A percentile compares a stretch with the other conserved stretches of the same genome.
phyloP scores from a whole-genome alignment of 192 early-diverging fungal species.

The Entomortierella beljakovae region DNA sequence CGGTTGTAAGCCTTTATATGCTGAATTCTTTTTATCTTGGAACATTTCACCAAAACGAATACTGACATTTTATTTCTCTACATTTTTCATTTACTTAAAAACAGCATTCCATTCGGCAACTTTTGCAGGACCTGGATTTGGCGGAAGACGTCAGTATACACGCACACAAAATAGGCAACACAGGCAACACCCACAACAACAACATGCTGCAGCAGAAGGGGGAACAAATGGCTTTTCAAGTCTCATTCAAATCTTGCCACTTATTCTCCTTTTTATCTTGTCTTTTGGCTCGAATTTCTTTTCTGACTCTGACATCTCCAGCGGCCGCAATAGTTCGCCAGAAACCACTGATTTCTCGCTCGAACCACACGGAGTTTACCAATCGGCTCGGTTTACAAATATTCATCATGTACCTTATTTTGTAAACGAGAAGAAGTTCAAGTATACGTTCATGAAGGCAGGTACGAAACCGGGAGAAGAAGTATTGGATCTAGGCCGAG shows the following conservation, averaged over 20 bases:
- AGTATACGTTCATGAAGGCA: constrained; percentile 17
- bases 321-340: constrained; percentile 14
- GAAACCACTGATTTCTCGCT: constrained; percentile 69
- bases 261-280: constrained; percentile 82
- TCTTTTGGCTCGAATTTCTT: constrained; percentile 79
- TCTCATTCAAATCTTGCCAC: constrained; percentile 82
- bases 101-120: constrained; percentile 65
- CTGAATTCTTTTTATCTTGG: background rate
- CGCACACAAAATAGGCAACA: constrained; percentile 28
- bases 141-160: constrained; percentile 58
- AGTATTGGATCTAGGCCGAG: constrained; percentile 6
- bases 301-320: constrained; percentile 19
- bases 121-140: constrained; percentile 75
- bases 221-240: constrained; percentile 52
- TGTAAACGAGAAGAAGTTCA: constrained; percentile 72
- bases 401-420: constrained; percentile 79
- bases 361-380: constrained; percentile 61
- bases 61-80: constrained; percentile 38
- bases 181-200: constrained; percentile 31
- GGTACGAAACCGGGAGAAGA: constrained; percentile 19
- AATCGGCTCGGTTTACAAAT: constrained; percentile 65
- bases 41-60: constrained; percentile 3
- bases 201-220: constrained; percentile 30
- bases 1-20: constrained; percentile 29
- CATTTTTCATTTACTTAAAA: constrained; percentile 26